Conservation (phyloP, 2,329 filamentous ascomycete species). For the Claviceps arundinis region DNA sequence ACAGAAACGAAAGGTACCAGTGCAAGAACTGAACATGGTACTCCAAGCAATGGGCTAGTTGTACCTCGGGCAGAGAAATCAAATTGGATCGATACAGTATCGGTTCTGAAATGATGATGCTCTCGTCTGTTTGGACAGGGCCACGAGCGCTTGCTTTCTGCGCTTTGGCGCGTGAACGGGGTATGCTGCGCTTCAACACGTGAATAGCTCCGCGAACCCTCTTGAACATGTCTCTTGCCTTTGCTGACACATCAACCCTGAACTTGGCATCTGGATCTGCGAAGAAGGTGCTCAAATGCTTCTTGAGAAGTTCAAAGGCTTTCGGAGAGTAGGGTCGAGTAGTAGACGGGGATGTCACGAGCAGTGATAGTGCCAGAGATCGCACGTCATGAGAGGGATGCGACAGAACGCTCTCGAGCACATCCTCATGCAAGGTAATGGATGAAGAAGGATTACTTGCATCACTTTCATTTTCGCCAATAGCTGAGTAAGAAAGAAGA, state of each 20-base stretch:
- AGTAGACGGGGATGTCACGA: slow-evolving; percentile 62
- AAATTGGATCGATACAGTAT: slow-evolving; percentile 26
- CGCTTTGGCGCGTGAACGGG: slow-evolving; percentile 20
- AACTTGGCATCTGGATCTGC: slow-evolving; percentile 79
- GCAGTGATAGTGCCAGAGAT: slow-evolving; percentile 66
- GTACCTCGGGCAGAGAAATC: slow-evolving; percentile 23
- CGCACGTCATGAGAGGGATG: slow-evolving; percentile 53
- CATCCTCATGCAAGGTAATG: slow-evolving; percentile 25
- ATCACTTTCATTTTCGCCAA: slow-evolving; percentile 11
- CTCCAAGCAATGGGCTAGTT: slow-evolving; percentile 25
- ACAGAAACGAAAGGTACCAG: slow-evolving; percentile 64
- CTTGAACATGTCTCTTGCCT: slow-evolving; percentile 63
- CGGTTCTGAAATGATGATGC: slow-evolving; percentile 12
- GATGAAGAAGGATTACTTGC: slow-evolving; percentile 10
- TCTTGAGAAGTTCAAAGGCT: slow-evolving; percentile 48
- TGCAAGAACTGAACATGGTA: slow-evolving; percentile 52
- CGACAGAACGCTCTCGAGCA: slow-evolving; percentile 39
- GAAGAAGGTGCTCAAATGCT: slow-evolving; percentile 57
- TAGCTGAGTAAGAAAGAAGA: slow-evolving; percentile 10
- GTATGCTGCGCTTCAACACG: slow-evolving; percentile 34
- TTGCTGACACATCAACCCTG: slow-evolving; percentile 64
- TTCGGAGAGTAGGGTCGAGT: slow-evolving; percentile 56
- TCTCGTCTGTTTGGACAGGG: not conserved
- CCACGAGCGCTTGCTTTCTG: slow-evolving; percentile 17
- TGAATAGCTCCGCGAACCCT: slow-evolving; percentile 56